Evolutionary conservation across 306 rosid species (phyloP), one percentile per base, ranked within the genome.

Genomic region (Betula pendula): DNA sequence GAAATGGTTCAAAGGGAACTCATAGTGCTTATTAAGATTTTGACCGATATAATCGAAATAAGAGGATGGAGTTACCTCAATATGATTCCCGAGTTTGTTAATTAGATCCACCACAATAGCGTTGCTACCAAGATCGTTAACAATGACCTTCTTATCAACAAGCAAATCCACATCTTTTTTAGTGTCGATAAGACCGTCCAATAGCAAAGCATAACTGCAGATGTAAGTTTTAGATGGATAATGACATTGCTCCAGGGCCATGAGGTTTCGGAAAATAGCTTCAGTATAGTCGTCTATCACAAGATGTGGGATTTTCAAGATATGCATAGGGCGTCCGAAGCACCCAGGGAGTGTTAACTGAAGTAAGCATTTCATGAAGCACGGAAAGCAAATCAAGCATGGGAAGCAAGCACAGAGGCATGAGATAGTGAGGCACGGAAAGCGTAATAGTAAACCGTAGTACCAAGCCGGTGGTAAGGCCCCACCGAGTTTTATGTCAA

Each of bases 101-200:
- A 91, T 70, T n/a, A 89, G 75, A 2, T 72, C 45, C 0, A 90
- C 90, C 3, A 80, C 87, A 47, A 83, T 86, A 31, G 52, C 74
- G 53, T 84, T 67, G 80, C 91, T 84, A 0, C 93, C 96, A 0
- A 88, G 33, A n/a, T 59, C 75, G 71, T 90, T 89, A 3, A 2
- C 20, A 0, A 75, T n/a, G 9, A 84, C 67, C 20, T 24, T 31
- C 25, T 73, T 75, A 16, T 80, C 79, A 5, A 84, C 60, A 29
- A 84, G 68, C 8, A 73, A 24, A 19, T 77, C 75, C n/a, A 77
- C 82, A 33, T 84, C 84, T 19, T 19, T 65, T n/a, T 15, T 43
- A 11, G 60, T 74, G 74, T 80, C 29, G 48, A 80, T 81, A 0
- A 77, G 82, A 4, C 68, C 29, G 55, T 77, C 77, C 74, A 77